Evolutionary conservation across 352 stramenopile species (phyloP), one percentile per base, ranked within the genome.

Genomic region (Stephanocyclus meneghinianus): DNA sequence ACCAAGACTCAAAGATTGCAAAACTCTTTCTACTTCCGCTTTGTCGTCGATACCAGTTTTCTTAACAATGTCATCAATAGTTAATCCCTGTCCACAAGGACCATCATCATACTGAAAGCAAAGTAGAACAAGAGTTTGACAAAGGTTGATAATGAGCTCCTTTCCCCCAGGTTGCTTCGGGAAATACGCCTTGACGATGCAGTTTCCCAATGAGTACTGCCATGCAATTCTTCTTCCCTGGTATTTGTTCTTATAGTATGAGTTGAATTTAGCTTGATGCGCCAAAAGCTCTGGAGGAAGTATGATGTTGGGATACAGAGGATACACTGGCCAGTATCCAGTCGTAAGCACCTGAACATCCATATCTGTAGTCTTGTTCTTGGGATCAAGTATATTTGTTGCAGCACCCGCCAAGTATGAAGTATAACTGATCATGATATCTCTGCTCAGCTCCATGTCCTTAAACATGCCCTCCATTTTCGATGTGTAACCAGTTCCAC

Each of bases 401-500:
- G 67, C 76, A 76, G 80, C 40, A 47, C 78, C 69, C 44, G 68
- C n/a, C 29, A 53, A 67, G 66, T 87, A 80, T 8, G 75, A 71
- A 13, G 76, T 81, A 83, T 93, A 93, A 26, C 78, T 83, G 15
- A 80, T 91, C 96, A 98, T 98, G 44, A 98, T 93, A 55, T 98
- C 97, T 59, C 95, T 87, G 18, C 94, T 98, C 35, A 98, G 92
- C 64, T 98, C 96, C 68, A 99, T 98, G 85, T 99, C 97, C 84
- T 98, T 98, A 84, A 99, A 99, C 97, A 99, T 99, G 10, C 97
- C 97, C 83, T 99, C 97, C 47, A 99, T 95, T 91, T 99, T 99
- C 78, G 95, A 97, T 11, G 97, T 99, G 86, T 98, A 99, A 3
- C 92, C 96, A 57, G 92, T 94, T 16, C 97, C 97, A 74, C 97